Conservation (phyloP, 495 filamentous ascomycete genomes). For the Aspergillus cristatus region DNA sequence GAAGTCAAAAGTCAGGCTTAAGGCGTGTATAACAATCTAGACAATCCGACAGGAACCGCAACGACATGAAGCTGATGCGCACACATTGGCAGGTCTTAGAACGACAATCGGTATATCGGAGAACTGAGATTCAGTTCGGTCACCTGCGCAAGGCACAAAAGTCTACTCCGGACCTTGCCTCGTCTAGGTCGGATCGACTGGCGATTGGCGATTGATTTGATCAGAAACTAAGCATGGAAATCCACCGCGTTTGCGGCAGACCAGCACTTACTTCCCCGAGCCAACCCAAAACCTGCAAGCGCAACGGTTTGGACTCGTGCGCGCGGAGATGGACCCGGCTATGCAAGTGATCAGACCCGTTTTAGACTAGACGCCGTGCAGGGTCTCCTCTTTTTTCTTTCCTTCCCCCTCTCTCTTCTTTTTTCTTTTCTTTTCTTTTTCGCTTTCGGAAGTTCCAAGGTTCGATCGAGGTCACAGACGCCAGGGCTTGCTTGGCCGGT, state of each 20-base stretch:
- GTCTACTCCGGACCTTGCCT: too few relatives aligned
- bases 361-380: slow-evolving; percentile 22
- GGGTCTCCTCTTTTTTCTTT: slow-evolving; percentile 31
- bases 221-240: too few relatives aligned
- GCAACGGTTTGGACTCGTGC: slow-evolving; percentile 16
- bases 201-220: too few relatives aligned
- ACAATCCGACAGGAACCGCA: slow-evolving; percentile 22
- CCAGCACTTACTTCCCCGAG: slow-evolving; percentile 17
- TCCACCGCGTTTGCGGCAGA: slow-evolving; percentile 20
- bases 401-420: too few relatives aligned
- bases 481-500: slow-evolving; percentile 13
- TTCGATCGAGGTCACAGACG: too few relatives aligned
- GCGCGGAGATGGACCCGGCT: slow-evolving; percentile 24
- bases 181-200: slow-evolving; percentile 14
- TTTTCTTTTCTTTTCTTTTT: too few relatives aligned
- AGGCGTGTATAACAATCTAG: slow-evolving; percentile 18
- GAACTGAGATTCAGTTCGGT: slow-evolving; percentile 18
- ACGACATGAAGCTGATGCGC: slow-evolving; percentile 28
- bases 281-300: slow-evolving; percentile 14
- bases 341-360: slow-evolving; percentile 34
- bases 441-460: too few relatives aligned
- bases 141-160: slow-evolving; percentile 20
- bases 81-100: slow-evolving; percentile 22
- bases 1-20: slow-evolving; percentile 15
- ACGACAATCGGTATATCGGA: too few relatives aligned